phyloP scores from a whole-genome alignment of 495 filamentous ascomycete species.

The Penicillium herquei region DNA sequence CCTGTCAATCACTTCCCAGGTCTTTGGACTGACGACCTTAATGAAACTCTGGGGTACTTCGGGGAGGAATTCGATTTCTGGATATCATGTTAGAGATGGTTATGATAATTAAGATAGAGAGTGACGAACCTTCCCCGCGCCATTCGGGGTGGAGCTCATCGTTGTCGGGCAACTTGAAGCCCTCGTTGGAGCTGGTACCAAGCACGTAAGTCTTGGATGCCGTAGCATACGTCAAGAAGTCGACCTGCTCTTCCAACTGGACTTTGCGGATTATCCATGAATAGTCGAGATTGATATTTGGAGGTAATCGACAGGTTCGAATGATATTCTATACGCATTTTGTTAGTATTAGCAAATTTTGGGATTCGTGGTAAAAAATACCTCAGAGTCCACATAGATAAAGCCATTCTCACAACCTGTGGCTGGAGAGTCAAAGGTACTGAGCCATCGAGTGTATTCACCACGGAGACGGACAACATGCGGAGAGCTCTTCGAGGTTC shows the following conservation, averaged over 20 bases:
- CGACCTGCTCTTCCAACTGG: conserved; percentile 67
- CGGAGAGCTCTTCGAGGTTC: conserved; percentile 70
- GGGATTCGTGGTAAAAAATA: conserved; percentile 15
- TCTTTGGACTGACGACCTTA: conserved; percentile 71
- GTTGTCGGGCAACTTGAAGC: conserved; percentile 79
- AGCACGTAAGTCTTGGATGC: conserved; percentile 73
- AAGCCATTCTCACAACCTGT: conserved; percentile 76
- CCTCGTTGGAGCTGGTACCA: conserved; percentile 60
- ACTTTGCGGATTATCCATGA: conserved; percentile 69
- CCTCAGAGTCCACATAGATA: conserved; percentile 67
- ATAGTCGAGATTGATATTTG: conserved; percentile 62
- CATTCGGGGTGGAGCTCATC: conserved; percentile 81
- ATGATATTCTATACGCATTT: conserved; percentile 52
- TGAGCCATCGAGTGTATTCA: conserved; percentile 61
- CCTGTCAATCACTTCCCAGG: conserved; percentile 73
- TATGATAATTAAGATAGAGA: neutral
- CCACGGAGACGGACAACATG: conserved; percentile 70
- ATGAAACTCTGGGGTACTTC: conserved; percentile 63
- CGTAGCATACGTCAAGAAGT: conserved; percentile 71
- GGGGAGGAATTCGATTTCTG: conserved; percentile 62
- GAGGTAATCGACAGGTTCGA: conserved; percentile 65
- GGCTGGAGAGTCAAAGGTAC: conserved; percentile 59
- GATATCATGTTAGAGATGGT: conserved; percentile 14
- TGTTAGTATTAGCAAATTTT: conserved; percentile 9
- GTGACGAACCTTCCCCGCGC: conserved; percentile 60